Evolutionary conservation across 768 basidiomycete species (phyloP), one percentile per base, ranked within the genome.

Genomic region (Sarcomyxa edulis): DNA sequence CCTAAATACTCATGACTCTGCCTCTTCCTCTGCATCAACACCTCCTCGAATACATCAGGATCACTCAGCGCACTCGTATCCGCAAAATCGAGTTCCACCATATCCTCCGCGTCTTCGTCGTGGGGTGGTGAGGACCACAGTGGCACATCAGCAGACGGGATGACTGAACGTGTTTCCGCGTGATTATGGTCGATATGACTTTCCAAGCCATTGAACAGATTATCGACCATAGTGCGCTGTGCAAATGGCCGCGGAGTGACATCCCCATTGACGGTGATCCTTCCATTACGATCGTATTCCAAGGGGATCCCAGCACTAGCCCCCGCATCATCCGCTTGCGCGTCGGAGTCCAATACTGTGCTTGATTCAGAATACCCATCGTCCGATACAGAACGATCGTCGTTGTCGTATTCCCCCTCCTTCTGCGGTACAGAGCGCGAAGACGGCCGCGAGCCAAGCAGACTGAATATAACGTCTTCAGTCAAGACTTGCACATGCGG

Each of bases 51-150:
- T 7, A 72, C 70, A 33, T 70, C 71, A 2, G 76, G 74, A 47
- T 87, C 78, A 52, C 82, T 84, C 50, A 88, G 55, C 15, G 81
- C 77, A 41, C 81, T 79, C 29, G 73, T 87, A 39, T 87, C 85
- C 5, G 70, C 69, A 49, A 84, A 88, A 53, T 84, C 81, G 35
- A 88, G 74, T 55, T 87, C 85, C 7, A 87, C 71, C 18, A 88
- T 74, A 39, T 83, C 84, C 4, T 66, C 67, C 5, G 73, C 74
- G n/a, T 67, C 66, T 7, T 52, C 52, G 3, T 61, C 63, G 26
- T 61, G 61, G 36, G 24, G 35, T 23, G 6, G 21, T 22, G 9
- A 18, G 22, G 24, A 50, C 46, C 6, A 51, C 43, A 15, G 27
- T 18, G 24, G 38, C 43, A 44, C 47, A 12, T 52, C 26, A 5